Evolutionary conservation across 2,329 filamentous ascomycete genomes (phyloP), one percentile per base, ranked within the genome.

Genomic region (Penicillium sp.): DNA sequence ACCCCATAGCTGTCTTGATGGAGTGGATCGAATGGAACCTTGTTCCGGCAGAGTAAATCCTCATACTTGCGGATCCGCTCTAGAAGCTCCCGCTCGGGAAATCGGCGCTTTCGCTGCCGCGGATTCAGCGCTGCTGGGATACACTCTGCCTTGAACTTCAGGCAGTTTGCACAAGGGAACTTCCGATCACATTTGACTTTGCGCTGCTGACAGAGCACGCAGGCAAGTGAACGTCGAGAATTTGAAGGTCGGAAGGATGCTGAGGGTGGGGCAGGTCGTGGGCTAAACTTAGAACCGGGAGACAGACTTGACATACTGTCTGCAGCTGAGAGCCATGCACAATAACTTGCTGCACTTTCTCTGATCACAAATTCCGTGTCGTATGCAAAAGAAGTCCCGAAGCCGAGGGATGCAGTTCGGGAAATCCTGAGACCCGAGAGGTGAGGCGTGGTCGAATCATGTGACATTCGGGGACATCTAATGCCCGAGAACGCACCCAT

Each of bases 161-260:
- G 75, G 65, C 87, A 90, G 70, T 87, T 86, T 62, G 81, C 77
- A 65, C 88, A 90, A 15, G 87, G 87, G 70, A 85, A 85, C 61
- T 80, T 83, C 70, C 86, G 87, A 70, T 90, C 85, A 70, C 88
- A 90, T 54, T 85, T 85, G 39, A 90, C 81, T 69, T 90, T 90
- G 55, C 87, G 83, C 67, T 88, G 86, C 67, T 91, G 87, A 65
- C 89, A 93, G 18, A 85, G 78, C 13, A 89, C 79, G 64, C 89
- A 93, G 34, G 81, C 62, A 12, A 68, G 54, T 2, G 61, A 51
- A 13, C 67, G 61, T 21, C 42, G 56, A 18, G 52, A 44, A 31
- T 49, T 42, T 29, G 45, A 16, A 10, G 13, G 16, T 28, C 41
- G 41, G 13, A 23, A 42, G 21, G 51, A 24, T 31, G 38, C 31